Percentiles rank a stretch among this genome's conserved stretches.
These are phyloP conservation scores for Cryptococcus hybrid DNA, from an alignment of 1,284 basidiomycete species.

Conservation along the genomic window DNA sequence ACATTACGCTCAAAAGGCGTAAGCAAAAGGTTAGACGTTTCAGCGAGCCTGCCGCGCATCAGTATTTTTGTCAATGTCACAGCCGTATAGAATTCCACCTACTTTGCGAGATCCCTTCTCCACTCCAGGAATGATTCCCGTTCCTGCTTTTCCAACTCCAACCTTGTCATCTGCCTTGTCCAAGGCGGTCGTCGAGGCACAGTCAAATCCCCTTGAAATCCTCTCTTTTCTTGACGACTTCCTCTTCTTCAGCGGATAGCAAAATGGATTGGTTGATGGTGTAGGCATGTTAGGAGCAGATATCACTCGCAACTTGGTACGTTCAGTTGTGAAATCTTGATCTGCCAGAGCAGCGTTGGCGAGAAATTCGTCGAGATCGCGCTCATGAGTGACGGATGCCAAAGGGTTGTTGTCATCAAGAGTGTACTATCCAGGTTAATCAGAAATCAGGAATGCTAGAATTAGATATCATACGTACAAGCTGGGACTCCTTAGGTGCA, in stretches of 20 bases:
- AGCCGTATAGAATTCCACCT: conserved; percentile 52
- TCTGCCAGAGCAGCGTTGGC: conserved; percentile 93
- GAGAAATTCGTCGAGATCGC: conserved; percentile 93
- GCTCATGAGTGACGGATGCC: conserved; percentile 92
- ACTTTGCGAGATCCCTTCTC: conserved; percentile 87
- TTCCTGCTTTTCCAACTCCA: conserved; percentile 80
- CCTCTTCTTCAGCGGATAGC: conserved; percentile 79
- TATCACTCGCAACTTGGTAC: conserved; percentile 88
- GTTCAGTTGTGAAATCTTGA: conserved; percentile 95
- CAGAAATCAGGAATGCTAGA: not conserved
- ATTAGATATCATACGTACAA: conserved; percentile 56
- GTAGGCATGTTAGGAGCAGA: conserved; percentile 58
- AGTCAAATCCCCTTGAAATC: conserved; percentile 70
- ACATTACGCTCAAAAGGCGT: conserved; percentile 96
- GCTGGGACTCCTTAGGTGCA: conserved; percentile 65
- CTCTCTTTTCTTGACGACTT: conserved; percentile 67
- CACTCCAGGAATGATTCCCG: conserved; percentile 86
- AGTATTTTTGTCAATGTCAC: conserved; percentile 1
- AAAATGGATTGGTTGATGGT: conserved; percentile 79
- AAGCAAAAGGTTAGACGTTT: conserved; percentile 63
- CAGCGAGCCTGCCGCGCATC: conserved; percentile 34
- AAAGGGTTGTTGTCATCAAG: conserved; percentile 74
- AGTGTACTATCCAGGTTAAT: conserved; percentile 60
- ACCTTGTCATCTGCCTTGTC: conserved; percentile 72
- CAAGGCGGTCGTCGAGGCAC: conserved; percentile 84